A percentile compares a stretch with the other conserved stretches of the same genome.
Evolutionary conservation across 306 rosid genomes (phyloP).

Genomic region (Begonia fuchsioides): DNA sequence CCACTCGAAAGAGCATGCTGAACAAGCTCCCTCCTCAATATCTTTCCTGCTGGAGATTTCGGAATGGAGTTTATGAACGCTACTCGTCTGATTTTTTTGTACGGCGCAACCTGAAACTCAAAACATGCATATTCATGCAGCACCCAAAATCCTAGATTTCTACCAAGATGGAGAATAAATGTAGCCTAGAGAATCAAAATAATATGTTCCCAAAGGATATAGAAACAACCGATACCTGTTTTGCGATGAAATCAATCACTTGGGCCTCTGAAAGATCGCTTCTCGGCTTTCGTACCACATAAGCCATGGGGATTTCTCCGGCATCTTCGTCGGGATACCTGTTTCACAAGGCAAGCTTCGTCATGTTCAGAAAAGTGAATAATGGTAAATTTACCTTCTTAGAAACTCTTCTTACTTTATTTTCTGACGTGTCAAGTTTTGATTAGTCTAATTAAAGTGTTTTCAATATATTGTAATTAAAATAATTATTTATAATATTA

Average conservation of each 20-base stretch:
- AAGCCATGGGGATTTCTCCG: slow-evolving; percentile 82
- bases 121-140: not conserved
- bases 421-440: too few species aligned
- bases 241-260: slow-evolving; percentile 46
- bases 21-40: slow-evolving; percentile 46
- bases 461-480: too few species aligned
- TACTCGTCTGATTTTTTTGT: slow-evolving; percentile 64
- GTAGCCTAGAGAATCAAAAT: too few species aligned
- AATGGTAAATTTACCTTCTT: too few species aligned
- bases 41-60: slow-evolving; percentile 71
- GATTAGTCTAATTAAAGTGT: too few species aligned
- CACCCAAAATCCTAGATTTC: not conserved
- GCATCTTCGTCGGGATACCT: slow-evolving; percentile 44
- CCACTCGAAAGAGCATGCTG: too few species aligned
- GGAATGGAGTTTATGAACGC: slow-evolving; percentile 52
- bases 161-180: not conserved
- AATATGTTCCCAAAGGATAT: not conserved
- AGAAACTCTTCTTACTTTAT: too few species aligned
- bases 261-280: slow-evolving; percentile 28
- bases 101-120: slow-evolving; percentile 52
- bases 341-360: too few species aligned
- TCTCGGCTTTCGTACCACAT: slow-evolving; percentile 53
- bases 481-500: too few species aligned
- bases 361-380: too few species aligned
- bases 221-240: slow-evolving; percentile 22